A percentile compares a stretch with the other conserved stretches of the same genome.
These are phyloP conservation scores for Mortierella sp. DNA, from an alignment of 371 early-diverging fungal genomes.

Conservation along the genomic window DNA sequence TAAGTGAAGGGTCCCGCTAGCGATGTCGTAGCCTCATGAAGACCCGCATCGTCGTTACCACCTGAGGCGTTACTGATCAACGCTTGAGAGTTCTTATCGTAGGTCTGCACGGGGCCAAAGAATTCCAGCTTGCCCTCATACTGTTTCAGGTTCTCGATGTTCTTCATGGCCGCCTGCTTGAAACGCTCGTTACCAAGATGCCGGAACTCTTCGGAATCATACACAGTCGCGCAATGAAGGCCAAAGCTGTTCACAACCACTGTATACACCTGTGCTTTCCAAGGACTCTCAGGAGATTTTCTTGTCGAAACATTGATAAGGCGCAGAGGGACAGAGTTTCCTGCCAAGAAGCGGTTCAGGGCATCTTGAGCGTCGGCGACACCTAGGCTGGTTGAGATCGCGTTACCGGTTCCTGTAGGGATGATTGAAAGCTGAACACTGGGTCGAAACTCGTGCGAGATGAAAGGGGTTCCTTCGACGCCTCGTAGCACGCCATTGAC, in stretches of 20 bases:
- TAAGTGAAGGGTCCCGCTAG: slow-evolving; percentile 51
- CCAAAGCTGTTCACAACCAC: slow-evolving; percentile 50
- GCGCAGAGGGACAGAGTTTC: slow-evolving; percentile 23
- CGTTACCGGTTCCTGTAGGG: slow-evolving; percentile 49
- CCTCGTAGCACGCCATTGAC: slow-evolving; percentile 45
- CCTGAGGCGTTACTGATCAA: neutral
- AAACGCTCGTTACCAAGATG: slow-evolving; percentile 50
- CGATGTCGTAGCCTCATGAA: neutral
- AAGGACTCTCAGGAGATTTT: neutral
- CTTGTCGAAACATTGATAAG: slow-evolving; percentile 31
- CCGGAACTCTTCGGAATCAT: slow-evolving; percentile 46
- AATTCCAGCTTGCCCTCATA: slow-evolving; percentile 29
- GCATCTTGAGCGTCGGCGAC: slow-evolving; percentile 33
- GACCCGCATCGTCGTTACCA: neutral
- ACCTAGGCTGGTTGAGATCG: slow-evolving; percentile 45
- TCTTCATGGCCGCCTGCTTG: slow-evolving; percentile 49
- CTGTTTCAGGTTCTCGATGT: slow-evolving; percentile 39
- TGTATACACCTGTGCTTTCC: slow-evolving; percentile 30
- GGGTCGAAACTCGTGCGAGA: slow-evolving; percentile 39
- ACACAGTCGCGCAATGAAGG: slow-evolving; percentile 50
- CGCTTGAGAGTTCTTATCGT: slow-evolving; percentile 5
- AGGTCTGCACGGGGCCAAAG: slow-evolving; percentile 23
- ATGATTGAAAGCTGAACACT: slow-evolving; percentile 38
- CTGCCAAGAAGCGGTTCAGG: slow-evolving; percentile 27
- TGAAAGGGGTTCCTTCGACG: slow-evolving; percentile 28